These are phyloP conservation scores for Boletellus emodensis DNA, from an alignment of 768 basidiomycete genomes.

Conservation along the genomic window DNA sequence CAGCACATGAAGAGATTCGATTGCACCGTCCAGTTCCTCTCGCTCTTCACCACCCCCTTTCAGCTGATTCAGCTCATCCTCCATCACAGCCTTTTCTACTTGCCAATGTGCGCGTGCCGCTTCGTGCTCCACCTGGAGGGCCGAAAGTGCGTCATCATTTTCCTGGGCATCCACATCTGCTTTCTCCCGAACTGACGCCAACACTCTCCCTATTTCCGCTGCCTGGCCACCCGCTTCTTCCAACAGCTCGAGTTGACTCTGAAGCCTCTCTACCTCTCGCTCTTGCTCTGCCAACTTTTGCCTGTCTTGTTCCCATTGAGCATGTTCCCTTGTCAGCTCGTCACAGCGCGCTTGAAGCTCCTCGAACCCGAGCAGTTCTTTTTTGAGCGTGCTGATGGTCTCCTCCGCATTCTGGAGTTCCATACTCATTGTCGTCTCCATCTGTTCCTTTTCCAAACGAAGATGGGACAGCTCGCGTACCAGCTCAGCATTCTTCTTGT, in stretches of 20 bases:
- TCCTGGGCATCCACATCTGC: constrained; percentile 38
- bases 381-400: constrained; percentile 53
- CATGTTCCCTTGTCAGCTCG: constrained; percentile 46
- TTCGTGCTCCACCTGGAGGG: constrained; percentile 39
- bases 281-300: constrained; percentile 35
- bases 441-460: constrained; percentile 63
- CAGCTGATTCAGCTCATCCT: constrained; percentile 48
- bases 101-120: constrained; percentile 50
- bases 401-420: constrained; percentile 68
- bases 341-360: constrained; percentile 46
- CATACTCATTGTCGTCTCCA: constrained; percentile 59
- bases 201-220: constrained; percentile 37
- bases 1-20: constrained; percentile 45
- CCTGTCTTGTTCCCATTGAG: constrained; percentile 48
- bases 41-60: constrained; percentile 38
- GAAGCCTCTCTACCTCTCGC: constrained; percentile 36
- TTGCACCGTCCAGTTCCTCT: constrained; percentile 49
- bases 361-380: constrained; percentile 50
- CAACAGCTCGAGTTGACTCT: constrained; percentile 39
- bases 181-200: constrained; percentile 34
- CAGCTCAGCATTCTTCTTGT: constrained; percentile 59
- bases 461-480: constrained; percentile 58
- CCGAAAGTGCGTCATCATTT: constrained; percentile 37
- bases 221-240: constrained; percentile 42
- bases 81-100: constrained; percentile 43